Evolutionary conservation across 768 basidiomycete genomes (phyloP).

Genomic region (Suillus sp.): DNA sequence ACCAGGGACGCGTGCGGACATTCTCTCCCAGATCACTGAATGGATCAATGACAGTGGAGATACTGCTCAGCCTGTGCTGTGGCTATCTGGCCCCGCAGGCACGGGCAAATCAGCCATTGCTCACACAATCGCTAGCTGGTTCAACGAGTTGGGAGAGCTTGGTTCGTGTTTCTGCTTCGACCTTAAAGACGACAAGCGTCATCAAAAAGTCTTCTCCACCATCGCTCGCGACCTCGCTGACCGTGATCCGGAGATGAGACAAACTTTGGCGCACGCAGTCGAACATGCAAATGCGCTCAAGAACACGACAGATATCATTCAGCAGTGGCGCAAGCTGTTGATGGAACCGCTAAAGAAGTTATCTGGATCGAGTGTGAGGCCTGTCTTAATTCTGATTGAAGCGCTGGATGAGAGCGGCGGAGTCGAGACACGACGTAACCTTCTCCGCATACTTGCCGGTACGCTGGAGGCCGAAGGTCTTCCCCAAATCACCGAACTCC

Average conservation of each 20-base stretch:
- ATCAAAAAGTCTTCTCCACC: slow-evolving; percentile 31
- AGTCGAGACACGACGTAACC: slow-evolving; percentile 14
- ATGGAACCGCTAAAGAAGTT: slow-evolving; percentile 16
- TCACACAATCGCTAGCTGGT: slow-evolving; percentile 18
- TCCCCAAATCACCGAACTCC: slow-evolving; percentile 3
- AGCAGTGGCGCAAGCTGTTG: slow-evolving; percentile 23
- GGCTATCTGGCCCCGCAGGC: slow-evolving; percentile 20
- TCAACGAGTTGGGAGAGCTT: slow-evolving; percentile 15
- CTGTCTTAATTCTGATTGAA: slow-evolving; percentile 30
- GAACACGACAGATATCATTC: not conserved
- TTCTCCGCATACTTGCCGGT: slow-evolving; percentile 24
- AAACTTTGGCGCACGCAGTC: not conserved
- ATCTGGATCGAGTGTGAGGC: slow-evolving; percentile 13
- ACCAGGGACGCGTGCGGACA: slow-evolving; percentile 16
- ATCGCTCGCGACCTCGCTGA: slow-evolving; percentile 28
- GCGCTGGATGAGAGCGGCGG: slow-evolving; percentile 23
- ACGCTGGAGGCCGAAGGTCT: not conserved
- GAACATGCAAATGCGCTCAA: slow-evolving; percentile 4
- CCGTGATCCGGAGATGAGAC: slow-evolving; percentile 14
- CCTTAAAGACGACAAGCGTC: slow-evolving; percentile 4
- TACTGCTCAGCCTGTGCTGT: slow-evolving; percentile 12
- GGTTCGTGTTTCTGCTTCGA: slow-evolving; percentile 26
- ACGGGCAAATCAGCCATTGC: slow-evolving; percentile 35
- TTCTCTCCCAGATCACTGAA: slow-evolving; percentile 20
- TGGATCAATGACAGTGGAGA: slow-evolving; percentile 15